These are phyloP conservation scores for Cinchona pubescens DNA, from an alignment of 257 asterid species.

Conservation along the genomic window DNA sequence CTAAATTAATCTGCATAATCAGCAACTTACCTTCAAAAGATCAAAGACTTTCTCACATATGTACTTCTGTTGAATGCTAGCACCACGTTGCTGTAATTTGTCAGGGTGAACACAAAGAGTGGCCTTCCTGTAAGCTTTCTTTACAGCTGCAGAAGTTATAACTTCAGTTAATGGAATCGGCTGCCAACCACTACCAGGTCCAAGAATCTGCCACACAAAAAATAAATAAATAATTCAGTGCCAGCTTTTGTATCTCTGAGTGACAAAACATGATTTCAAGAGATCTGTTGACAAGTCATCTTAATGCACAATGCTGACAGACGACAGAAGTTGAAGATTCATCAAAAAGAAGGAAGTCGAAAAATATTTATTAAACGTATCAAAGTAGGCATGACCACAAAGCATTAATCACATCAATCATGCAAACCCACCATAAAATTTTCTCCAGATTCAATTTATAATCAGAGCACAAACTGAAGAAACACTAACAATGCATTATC, in stretches of 20 bases:
- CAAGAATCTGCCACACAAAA: slow-evolving; percentile 64
- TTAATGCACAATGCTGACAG: background rate
- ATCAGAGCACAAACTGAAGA: background rate
- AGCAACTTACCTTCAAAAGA: slow-evolving; percentile 72
- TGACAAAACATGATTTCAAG: background rate
- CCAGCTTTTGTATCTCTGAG: background rate
- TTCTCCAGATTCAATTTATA: background rate
- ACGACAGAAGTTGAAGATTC: background rate
- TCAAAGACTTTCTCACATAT: slow-evolving; percentile 94
- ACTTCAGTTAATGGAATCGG: slow-evolving; percentile 87
- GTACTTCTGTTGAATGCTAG: slow-evolving; percentile 85
- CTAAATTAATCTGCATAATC: slow-evolving; percentile 1
- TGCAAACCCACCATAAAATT: background rate
- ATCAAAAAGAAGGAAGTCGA: background rate
- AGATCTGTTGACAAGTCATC: background rate
- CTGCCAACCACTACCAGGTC: slow-evolving; percentile 91
- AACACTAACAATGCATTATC: background rate
- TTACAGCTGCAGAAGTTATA: slow-evolving; percentile 79
- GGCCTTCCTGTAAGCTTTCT: slow-evolving; percentile 87
- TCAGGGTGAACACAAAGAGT: slow-evolving; percentile 95
- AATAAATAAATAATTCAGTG: background rate
- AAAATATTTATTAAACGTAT: background rate
- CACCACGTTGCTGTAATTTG: slow-evolving; percentile 96
- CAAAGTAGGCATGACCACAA: background rate
- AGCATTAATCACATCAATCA: background rate